phyloP scores from a whole-genome alignment of 1,139 yeast species.

The Scheffersomyces illinoinensis region DNA sequence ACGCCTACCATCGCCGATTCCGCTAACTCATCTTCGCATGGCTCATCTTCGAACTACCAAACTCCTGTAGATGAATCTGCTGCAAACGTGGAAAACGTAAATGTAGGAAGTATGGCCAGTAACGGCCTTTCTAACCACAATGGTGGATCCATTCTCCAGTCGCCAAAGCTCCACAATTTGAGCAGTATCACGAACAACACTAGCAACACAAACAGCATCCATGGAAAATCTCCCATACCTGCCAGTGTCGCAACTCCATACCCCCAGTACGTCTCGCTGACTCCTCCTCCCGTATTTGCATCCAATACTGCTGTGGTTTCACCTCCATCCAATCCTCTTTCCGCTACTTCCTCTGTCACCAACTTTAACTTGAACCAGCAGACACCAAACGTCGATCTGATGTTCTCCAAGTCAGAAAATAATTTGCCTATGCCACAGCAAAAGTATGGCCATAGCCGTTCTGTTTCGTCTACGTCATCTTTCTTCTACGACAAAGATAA shows the following conservation, averaged over 20 bases:
- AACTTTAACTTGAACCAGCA: slow-evolving; percentile 28
- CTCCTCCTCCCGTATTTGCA: slow-evolving; percentile 18
- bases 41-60: neutral
- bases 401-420: slow-evolving; percentile 31
- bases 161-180: slow-evolving; percentile 1
- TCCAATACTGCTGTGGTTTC: slow-evolving; percentile 13
- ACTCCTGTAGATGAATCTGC: neutral
- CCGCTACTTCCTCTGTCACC: slow-evolving; percentile 42
- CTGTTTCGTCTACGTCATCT: slow-evolving; percentile 42
- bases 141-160: neutral
- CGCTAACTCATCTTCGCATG: neutral
- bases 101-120: neutral
- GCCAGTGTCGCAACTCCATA: slow-evolving; percentile 2
- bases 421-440: slow-evolving; percentile 21
- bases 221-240: neutral
- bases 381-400: slow-evolving; percentile 4
- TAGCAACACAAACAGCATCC: neutral
- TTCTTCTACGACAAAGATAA: slow-evolving; percentile 39
- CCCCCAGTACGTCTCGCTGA: slow-evolving; percentile 9
- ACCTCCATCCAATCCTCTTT: slow-evolving; percentile 33
- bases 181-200: neutral
- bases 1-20: neutral
- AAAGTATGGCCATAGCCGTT: slow-evolving; percentile 33
- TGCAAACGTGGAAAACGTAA: neutral
- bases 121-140: neutral